These are phyloP conservation scores for Fusarium abutilonis DNA, from an alignment of 2,329 filamentous ascomycete species.

Conservation along the genomic window DNA sequence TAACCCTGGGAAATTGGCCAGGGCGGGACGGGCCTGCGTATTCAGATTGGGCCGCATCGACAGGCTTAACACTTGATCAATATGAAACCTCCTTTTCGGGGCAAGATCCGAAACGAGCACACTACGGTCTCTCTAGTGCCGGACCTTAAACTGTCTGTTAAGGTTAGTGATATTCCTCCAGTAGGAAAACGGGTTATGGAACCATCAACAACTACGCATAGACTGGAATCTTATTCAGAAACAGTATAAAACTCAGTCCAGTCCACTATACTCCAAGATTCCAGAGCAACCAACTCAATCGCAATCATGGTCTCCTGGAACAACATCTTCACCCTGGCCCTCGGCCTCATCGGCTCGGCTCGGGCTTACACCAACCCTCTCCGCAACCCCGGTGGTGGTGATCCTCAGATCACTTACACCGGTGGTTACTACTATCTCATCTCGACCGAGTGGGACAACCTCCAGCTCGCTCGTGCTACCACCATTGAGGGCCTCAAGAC, in stretches of 20 bases:
- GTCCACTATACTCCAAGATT: not conserved
- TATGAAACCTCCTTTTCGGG: slow-evolving; percentile 6
- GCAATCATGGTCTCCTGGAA: slow-evolving; percentile 30
- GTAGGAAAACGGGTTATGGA: not conserved
- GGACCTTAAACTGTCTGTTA: slow-evolving; percentile 7
- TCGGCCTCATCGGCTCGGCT: slow-evolving; percentile 27
- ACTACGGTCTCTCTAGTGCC: not conserved
- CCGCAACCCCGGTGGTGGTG: slow-evolving; percentile 59
- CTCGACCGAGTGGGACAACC: slow-evolving; percentile 64
- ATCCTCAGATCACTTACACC: slow-evolving; percentile 62
- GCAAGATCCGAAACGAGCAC: slow-evolving; percentile 1
- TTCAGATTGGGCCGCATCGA: slow-evolving; percentile 29
- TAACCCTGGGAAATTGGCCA: slow-evolving; percentile 6
- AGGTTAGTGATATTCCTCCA: slow-evolving; percentile 11
- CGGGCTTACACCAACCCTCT: slow-evolving; percentile 62
- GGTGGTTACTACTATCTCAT: slow-evolving; percentile 67
- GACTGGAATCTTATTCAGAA: not conserved
- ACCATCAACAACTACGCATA: not conserved
- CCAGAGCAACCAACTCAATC: not conserved
- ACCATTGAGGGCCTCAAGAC: slow-evolving; percentile 66
- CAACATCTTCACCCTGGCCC: slow-evolving; percentile 17
- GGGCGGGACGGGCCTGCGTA: not conserved
- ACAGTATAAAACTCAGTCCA: not conserved
- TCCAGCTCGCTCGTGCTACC: slow-evolving; percentile 63
- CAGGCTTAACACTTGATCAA: slow-evolving; percentile 3